Evolutionary conservation across 2,329 filamentous ascomycete species (phyloP).

Genomic region (Penicillium hordei): DNA sequence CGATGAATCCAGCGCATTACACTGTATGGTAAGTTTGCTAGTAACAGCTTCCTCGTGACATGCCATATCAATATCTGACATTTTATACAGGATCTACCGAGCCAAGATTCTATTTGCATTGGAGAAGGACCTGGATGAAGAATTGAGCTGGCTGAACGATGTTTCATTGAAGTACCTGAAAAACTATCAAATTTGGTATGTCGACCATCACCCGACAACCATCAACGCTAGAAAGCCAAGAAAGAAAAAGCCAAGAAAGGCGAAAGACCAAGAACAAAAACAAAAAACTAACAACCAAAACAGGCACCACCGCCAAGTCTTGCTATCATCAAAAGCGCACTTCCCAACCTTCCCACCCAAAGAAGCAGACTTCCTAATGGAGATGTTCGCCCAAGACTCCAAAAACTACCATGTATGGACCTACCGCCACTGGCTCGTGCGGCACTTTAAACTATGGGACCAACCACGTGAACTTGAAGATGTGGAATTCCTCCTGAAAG

Average conservation of each 20-base stretch:
- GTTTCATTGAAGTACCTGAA: slow-evolving; percentile 83
- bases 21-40: slow-evolving; percentile 74
- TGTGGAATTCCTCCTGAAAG: slow-evolving; percentile 69
- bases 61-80: slow-evolving; percentile 13
- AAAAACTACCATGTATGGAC: slow-evolving; percentile 99
- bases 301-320: slow-evolving; percentile 60
- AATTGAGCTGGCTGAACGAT: slow-evolving; percentile 82
- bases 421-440: slow-evolving; percentile 79
- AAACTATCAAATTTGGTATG: slow-evolving; percentile 95
- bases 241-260: not conserved
- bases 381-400: slow-evolving; percentile 79
- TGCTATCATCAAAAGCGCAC: slow-evolving; percentile 49
- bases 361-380: slow-evolving; percentile 72
- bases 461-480: slow-evolving; percentile 64
- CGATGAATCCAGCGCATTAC: slow-evolving; percentile 94
- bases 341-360: slow-evolving; percentile 59
- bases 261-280: not conserved
- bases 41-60: not conserved
- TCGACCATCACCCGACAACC: not conserved
- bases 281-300: slow-evolving; percentile 12
- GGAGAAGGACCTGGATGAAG: slow-evolving; percentile 63
- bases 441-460: slow-evolving; percentile 59
- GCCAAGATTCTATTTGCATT: slow-evolving; percentile 73
- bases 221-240: not conserved
- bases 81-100: slow-evolving; percentile 68